Evolutionary conservation across 257 asterid species (phyloP).

Genomic region (Ocimum tenuiflorum): DNA sequence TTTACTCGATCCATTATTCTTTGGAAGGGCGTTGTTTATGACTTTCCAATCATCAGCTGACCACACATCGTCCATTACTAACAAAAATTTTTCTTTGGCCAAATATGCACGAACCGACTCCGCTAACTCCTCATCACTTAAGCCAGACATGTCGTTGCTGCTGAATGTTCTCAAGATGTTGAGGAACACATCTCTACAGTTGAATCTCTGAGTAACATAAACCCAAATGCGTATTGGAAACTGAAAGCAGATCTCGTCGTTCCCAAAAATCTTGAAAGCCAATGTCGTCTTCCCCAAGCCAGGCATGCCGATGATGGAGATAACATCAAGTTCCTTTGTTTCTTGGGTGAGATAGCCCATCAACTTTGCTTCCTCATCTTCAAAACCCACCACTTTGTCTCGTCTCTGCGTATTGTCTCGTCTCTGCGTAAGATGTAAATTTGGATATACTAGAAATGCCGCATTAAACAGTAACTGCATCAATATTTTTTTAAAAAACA

Average conservation of each 20-base stretch:
- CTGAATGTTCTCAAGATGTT: constrained; percentile 15
- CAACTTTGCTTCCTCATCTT: constrained; percentile 15
- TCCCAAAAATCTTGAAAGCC: constrained; percentile 22
- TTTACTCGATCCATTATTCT: constrained; percentile 20
- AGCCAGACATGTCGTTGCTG: constrained; percentile 22
- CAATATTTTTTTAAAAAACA: not conserved
- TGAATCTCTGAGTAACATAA: constrained; percentile 22
- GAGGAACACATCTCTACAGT: constrained; percentile 13
- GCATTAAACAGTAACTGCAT: not conserved
- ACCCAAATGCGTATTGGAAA: constrained; percentile 31
- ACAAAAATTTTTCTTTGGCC: constrained; percentile 26
- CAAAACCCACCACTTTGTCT: constrained; percentile 29
- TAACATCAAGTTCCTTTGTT: constrained; percentile 20
- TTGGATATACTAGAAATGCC: not conserved
- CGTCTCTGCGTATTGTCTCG: constrained; percentile 17
- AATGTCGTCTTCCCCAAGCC: constrained; percentile 39
- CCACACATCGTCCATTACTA: constrained; percentile 60
- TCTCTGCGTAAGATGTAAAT: not conserved
- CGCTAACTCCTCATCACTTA: constrained; percentile 5
- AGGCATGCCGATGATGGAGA: constrained; percentile 38
- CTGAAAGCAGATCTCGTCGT: not conserved
- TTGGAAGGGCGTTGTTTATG: constrained; percentile 30
- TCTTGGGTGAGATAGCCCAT: constrained; percentile 1
- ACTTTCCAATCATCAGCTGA: constrained; percentile 26
- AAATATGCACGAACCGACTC: not conserved